These are phyloP conservation scores for Globisporangium solare DNA, from an alignment of 352 stramenopile species.

Conservation along the genomic window DNA sequence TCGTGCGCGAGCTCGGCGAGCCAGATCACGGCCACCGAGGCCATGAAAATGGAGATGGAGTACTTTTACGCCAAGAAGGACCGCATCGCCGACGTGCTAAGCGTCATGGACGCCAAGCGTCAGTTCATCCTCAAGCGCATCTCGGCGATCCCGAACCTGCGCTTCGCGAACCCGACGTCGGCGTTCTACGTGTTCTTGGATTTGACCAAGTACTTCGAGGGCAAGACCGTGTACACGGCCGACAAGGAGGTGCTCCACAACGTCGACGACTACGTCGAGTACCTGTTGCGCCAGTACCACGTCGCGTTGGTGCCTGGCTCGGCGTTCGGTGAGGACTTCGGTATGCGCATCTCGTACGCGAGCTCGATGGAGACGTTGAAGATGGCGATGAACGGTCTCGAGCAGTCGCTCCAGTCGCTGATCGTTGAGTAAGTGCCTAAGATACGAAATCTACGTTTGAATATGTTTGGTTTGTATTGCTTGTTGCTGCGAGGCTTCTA, in stretches of 20 bases:
- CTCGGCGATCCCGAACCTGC: slow-evolving; percentile 78
- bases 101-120: slow-evolving; percentile 79
- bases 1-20: slow-evolving; percentile 91
- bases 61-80: slow-evolving; percentile 37
- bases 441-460: background rate
- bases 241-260: slow-evolving; percentile 30
- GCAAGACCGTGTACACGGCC: slow-evolving; percentile 31
- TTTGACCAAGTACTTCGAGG: slow-evolving; percentile 78
- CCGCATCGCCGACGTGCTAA: slow-evolving; percentile 50
- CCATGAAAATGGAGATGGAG: slow-evolving; percentile 82
- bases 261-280: slow-evolving; percentile 84
- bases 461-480: background rate
- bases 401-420: slow-evolving; percentile 49
- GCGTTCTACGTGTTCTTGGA: slow-evolving; percentile 97
- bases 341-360: slow-evolving; percentile 94
- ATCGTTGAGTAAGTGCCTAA: slow-evolving; percentile 25
- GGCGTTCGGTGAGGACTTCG: slow-evolving; percentile 92
- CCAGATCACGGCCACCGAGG: slow-evolving; percentile 89
- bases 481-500: background rate
- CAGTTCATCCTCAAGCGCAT: slow-evolving; percentile 88
- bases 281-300: slow-evolving; percentile 88
- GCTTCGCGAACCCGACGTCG: slow-evolving; percentile 84
- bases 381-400: slow-evolving; percentile 56
- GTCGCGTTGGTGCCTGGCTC: slow-evolving; percentile 94
- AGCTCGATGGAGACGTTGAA: slow-evolving; percentile 86